Percentiles rank a stretch among this genome's conserved stretches.
phyloP scores from a whole-genome alignment of 371 early-diverging fungal species.

The Circinella umbellata region DNA sequence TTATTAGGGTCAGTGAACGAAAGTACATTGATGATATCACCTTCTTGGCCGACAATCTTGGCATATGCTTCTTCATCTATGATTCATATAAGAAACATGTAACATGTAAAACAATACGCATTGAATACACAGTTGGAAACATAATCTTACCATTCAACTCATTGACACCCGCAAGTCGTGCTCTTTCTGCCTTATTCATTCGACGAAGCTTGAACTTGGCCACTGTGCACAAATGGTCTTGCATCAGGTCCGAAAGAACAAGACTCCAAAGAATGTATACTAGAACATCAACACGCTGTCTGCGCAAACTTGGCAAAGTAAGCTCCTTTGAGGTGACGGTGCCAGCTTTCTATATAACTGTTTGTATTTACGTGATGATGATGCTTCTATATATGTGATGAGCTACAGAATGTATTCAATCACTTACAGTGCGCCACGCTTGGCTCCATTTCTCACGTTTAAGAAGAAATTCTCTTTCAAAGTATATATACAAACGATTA shows the following conservation, averaged over 20 bases:
- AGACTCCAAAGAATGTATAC: conserved; percentile 6
- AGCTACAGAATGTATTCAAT: too few species aligned
- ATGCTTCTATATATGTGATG: too few species aligned
- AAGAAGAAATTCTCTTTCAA: neutral
- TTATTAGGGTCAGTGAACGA: neutral
- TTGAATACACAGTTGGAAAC: too few species aligned
- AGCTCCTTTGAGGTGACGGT: conserved; percentile 1
- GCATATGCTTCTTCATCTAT: neutral
- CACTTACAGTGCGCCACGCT: neutral
- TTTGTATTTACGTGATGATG: conserved; percentile 1
- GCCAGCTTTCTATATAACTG: conserved; percentile 11
- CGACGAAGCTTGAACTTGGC: neutral
- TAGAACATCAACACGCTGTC: neutral
- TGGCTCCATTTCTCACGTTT: neutral
- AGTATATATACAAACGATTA: neutral
- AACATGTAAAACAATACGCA: too few species aligned
- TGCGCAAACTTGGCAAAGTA: neutral
- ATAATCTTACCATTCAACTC: neutral
- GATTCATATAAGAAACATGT: neutral
- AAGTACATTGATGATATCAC: neutral
- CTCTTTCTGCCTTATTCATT: conserved; percentile 1
- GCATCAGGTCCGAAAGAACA: conserved; percentile 3
- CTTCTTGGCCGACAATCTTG: neutral
- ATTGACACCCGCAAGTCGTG: neutral
- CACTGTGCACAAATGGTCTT: neutral